Conservation (phyloP, 441 rosid species). For the Syzygium malaccense region DNA sequence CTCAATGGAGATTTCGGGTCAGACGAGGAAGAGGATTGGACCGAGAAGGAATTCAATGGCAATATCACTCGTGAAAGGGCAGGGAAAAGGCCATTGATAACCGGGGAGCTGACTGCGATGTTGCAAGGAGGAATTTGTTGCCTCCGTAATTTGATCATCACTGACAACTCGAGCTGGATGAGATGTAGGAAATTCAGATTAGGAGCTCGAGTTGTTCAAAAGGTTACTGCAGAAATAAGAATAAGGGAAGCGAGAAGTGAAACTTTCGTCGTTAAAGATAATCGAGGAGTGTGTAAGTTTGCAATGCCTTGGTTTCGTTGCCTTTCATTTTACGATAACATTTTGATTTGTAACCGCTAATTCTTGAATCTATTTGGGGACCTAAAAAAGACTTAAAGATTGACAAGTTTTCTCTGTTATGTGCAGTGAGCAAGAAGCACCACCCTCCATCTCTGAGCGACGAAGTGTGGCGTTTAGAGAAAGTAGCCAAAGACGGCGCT, state of each 20-base stretch:
- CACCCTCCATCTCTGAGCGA: constrained; percentile 52
- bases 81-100: constrained; percentile 57
- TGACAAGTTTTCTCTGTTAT: neutral
- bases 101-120: constrained; percentile 40
- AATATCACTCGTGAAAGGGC: constrained; percentile 41
- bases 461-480: constrained; percentile 75
- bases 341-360: neutral
- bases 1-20: constrained; percentile 50
- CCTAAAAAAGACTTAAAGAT: neutral
- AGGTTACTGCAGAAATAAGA: constrained; percentile 23
- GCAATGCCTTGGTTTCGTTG: neutral
- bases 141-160: constrained; percentile 33
- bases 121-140: constrained; percentile 46
- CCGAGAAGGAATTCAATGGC: constrained; percentile 33
- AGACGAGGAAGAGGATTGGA: constrained; percentile 49
- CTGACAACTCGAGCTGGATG: constrained; percentile 88
- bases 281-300: constrained; percentile 72
- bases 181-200: constrained; percentile 60
- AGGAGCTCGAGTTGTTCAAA: constrained; percentile 43
- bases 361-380: neutral
- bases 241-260: constrained; percentile 60
- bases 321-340: neutral
- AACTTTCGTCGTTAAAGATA: constrained; percentile 69
- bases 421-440: constrained; percentile 67
- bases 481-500: constrained; percentile 59